phyloP scores from a whole-genome alignment of 139 green algal genomes.

The Coelastrella sp. region DNA sequence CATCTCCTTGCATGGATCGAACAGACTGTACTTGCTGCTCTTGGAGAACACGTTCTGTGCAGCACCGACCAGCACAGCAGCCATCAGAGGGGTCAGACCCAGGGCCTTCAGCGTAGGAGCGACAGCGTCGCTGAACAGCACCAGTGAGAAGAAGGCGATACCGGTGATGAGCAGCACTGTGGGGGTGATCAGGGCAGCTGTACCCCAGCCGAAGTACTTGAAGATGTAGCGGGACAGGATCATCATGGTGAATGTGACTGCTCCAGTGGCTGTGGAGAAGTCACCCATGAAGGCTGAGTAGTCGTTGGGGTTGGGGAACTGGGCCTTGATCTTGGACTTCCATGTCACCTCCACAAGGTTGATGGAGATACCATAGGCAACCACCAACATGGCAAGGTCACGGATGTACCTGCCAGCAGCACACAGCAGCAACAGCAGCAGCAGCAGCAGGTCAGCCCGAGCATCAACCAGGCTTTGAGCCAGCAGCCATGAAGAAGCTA shows the following conservation, averaged over 20 bases:
- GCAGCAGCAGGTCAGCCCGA: neutral
- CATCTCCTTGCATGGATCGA: slow-evolving; percentile 99
- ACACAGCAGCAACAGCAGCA: neutral
- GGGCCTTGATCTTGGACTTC: slow-evolving; percentile 99
- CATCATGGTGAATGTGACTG: slow-evolving; percentile 98
- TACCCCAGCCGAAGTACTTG: slow-evolving; percentile 96
- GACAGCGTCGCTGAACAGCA: slow-evolving; percentile 86
- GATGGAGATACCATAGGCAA: slow-evolving; percentile 98
- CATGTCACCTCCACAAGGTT: slow-evolving; percentile 99
- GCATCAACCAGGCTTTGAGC: too few relatives aligned
- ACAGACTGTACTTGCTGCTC: slow-evolving; percentile 98
- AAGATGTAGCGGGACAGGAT: slow-evolving; percentile 96
- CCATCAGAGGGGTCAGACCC: slow-evolving; percentile 95
- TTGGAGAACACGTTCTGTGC: slow-evolving; percentile 99
- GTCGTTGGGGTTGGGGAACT: slow-evolving; percentile 99
- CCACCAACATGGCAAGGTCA: slow-evolving; percentile 95
- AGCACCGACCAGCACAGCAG: slow-evolving; percentile 96
- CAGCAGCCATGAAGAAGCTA: too few relatives aligned
- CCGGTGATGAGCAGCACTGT: slow-evolving; percentile 96
- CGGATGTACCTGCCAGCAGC: slow-evolving; percentile 88
- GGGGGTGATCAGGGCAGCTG: slow-evolving; percentile 97
- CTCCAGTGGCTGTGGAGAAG: slow-evolving; percentile 88
- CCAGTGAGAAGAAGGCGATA: slow-evolving; percentile 96
- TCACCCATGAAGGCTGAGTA: slow-evolving; percentile 95
- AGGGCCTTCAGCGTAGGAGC: slow-evolving; percentile 84